These are phyloP conservation scores for Metschnikowia santaceciliae DNA, from an alignment of 805 yeast species.

Conservation along the genomic window DNA sequence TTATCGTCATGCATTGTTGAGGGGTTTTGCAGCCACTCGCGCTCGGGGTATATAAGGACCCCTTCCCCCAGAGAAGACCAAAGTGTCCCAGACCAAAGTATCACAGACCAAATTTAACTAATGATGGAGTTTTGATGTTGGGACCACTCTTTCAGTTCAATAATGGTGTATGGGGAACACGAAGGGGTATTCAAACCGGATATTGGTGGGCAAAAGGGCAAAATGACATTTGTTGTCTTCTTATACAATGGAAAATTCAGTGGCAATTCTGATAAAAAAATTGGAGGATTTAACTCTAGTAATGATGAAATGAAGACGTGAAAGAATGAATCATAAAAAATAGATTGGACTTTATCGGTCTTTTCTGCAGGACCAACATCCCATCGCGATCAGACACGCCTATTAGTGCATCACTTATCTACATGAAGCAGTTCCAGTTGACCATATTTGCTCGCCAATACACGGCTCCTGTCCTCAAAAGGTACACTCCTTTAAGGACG, in stretches of 20 bases:
- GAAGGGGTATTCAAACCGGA: too few species aligned
- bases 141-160: too few species aligned
- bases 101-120: not conserved
- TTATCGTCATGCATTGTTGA: not conserved
- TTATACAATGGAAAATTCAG: too few species aligned
- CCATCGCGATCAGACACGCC: not conserved
- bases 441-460: not conserved
- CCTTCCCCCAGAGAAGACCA: not conserved
- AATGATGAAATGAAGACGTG: too few species aligned
- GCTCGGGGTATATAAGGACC: not conserved
- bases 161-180: too few species aligned
- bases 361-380: not conserved
- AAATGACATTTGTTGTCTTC: too few species aligned
- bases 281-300: too few species aligned
- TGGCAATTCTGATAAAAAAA: too few species aligned
- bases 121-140: not conserved
- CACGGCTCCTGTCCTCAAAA: conserved; percentile 31
- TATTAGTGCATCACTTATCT: not conserved
- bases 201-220: too few species aligned
- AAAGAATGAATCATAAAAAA: too few species aligned
- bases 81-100: too few species aligned
- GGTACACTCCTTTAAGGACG: conserved; percentile 25
- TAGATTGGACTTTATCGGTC: too few species aligned
- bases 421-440: not conserved
- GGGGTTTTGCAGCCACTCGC: conserved; percentile 1